These are phyloP conservation scores for Calonectria hongkongensis DNA, from an alignment of 2,329 filamentous ascomycete species.

Conservation along the genomic window DNA sequence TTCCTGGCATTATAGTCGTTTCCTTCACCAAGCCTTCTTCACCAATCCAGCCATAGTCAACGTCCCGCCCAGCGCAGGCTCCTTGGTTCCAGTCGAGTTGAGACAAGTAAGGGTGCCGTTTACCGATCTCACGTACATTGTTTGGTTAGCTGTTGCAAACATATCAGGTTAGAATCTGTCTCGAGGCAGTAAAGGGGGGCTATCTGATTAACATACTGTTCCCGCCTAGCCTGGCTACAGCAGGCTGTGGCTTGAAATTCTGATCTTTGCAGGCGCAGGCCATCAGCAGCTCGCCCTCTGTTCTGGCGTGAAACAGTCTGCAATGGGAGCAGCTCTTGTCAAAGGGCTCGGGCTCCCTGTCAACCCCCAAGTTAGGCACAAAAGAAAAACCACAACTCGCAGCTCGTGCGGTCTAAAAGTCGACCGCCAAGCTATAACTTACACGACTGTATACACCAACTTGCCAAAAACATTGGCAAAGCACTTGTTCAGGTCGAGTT, in stretches of 20 bases:
- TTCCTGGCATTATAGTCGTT: neutral
- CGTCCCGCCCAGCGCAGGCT: neutral
- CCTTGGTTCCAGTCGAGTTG: slow-evolving; percentile 10
- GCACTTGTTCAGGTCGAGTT: slow-evolving; percentile 27
- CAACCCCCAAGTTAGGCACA: too few species aligned
- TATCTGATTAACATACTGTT: neutral
- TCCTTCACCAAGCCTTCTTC: neutral
- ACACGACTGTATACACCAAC: slow-evolving; percentile 4
- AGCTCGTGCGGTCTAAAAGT: too few species aligned
- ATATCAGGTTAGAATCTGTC: neutral
- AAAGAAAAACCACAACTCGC: too few species aligned
- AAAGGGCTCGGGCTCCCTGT: slow-evolving; percentile 15
- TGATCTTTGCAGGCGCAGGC: slow-evolving; percentile 11
- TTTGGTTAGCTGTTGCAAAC: neutral
- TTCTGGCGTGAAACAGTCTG: slow-evolving; percentile 2
- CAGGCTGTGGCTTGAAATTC: neutral
- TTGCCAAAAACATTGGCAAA: neutral
- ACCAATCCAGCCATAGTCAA: neutral
- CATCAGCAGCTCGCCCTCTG: neutral
- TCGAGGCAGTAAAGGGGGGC: neutral
- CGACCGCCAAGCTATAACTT: neutral
- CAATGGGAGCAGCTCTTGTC: slow-evolving; percentile 14
- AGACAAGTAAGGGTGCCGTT: neutral
- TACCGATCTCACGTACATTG: slow-evolving; percentile 13
- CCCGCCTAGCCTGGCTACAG: slow-evolving; percentile 1